Base-by-base conservation (phyloP, 116 monocot species). In the Dioscorea cayenensis region DNA sequence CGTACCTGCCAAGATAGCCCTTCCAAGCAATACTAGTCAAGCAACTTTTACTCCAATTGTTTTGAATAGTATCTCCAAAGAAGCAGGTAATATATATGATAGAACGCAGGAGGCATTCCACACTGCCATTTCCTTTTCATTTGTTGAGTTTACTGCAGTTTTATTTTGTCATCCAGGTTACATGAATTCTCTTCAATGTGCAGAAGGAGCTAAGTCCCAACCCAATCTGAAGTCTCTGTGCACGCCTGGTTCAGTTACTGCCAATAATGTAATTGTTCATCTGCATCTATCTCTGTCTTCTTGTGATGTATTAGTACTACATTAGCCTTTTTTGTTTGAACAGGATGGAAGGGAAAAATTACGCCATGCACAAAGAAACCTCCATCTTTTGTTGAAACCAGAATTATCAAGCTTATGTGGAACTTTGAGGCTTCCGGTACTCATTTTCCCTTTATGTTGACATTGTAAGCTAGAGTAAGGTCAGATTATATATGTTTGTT, bases 391-490 rank as follows among this genome's bases (percentile, higher is more conserved):
- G 69, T 55, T 95, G 65, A 83, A 75, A 60, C 92, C 85, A 58
- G 84, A 92, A 72, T 36, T 95, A 70, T 51, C 80, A 64, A 71
- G 86, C 63, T 64, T 95, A 21, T 92, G 85, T 77, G 78, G 84
- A 51, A 68, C 66, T 58, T 68, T 92, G 55, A 71, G 70, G 22
- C 78, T 95, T 76, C 85, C 84, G 32, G 95, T 95, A 94, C 28
- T 72, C 51, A 25, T 51, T 13, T n/a, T 51, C 17, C n/a, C 14
- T 23, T 2, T 13, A 28, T 49, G 8, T 23, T 63, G 63, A 63
- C 63, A 23, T 23, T 6, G 5, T 22, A 21, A 10, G 11, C 55
- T 63, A 8, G 23, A 21, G 7, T 63, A 23, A 21, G 7, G 3
- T 21, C 19, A 7, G 43, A 43, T 43, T 1, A 67, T 60, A 35